Evolutionary conservation across 2,329 filamentous ascomycete species (phyloP), one percentile per base, ranked within the genome.

Genomic region (Colletotrichum noveboracense): DNA sequence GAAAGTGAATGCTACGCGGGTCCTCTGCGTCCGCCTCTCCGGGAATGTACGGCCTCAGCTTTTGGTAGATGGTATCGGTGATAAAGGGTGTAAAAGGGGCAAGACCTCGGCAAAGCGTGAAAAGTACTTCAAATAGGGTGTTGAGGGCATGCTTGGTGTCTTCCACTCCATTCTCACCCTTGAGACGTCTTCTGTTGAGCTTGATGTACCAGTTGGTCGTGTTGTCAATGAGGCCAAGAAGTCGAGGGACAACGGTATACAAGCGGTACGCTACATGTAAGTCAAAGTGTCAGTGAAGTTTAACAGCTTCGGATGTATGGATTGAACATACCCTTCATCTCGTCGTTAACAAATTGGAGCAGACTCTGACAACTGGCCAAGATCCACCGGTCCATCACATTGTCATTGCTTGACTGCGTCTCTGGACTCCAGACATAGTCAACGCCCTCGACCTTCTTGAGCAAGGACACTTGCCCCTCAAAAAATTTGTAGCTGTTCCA

Each of bases 401-500:
- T 98, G 71, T 91, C 93, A 84, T 97, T 96, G 13, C 89, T 92
- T 76, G 92, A 90, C 84, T 95, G 94, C 76, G 94, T 91, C 76
- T 91, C 89, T 5, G 95, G 94, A 80, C 97, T 93, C 84, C 96
- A 98, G 70, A 92, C 84, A 81, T 94, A 98, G 79, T 97, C 92
- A 28, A 95, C 88, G 64, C 92, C 89, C 75, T 94, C 93, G 24
- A 94, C 91, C 89, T 98, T 98, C 89, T 98, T 97, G 78, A 97
- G 87, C 12, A 98, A 89, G 43, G 92, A 89, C 12, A 96, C 94
- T 84, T 98, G 96, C 55, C 95, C 95, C 77, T 96, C 94, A 78
- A 98, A 98, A 88, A 98, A 98, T 83, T 97, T 96, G 87, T 96
- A 98, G 81, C 94, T 97, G 87, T 98, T 98, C 96, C 96, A 98